Conservation (phyloP, 257 asterid genomes). For the Fraxinus anomala region DNA sequence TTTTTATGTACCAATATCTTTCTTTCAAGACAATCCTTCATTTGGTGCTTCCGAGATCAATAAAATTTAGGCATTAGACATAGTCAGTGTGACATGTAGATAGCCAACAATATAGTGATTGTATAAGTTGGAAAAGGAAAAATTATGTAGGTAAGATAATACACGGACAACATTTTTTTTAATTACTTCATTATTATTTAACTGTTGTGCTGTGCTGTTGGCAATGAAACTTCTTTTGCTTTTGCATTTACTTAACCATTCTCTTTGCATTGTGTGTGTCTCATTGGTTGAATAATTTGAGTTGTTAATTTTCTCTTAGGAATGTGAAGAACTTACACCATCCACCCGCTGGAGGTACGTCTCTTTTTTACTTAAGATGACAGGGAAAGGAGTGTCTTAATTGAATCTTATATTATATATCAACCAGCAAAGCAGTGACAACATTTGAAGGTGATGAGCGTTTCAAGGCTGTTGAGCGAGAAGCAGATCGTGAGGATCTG, state of each 20-base stretch:
- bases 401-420: constrained; percentile 25
- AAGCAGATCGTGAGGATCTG: constrained; percentile 92
- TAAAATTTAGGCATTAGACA: neutral
- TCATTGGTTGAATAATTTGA: constrained; percentile 24
- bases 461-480: constrained; percentile 93
- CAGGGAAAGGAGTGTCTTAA: constrained; percentile 17
- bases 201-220: constrained; percentile 4
- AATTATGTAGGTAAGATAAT: neutral
- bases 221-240: neutral
- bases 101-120: neutral
- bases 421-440: constrained; percentile 79
- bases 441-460: constrained; percentile 95
- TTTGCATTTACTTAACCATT: neutral
- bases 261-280: constrained; percentile 1
- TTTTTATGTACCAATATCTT: neutral
- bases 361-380: constrained; percentile 20
- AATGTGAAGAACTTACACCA: constrained; percentile 87
- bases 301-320: constrained; percentile 51
- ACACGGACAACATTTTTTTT: neutral
- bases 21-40: constrained; percentile 5
- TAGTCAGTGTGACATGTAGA: neutral
- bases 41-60: constrained; percentile 15
- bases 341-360: constrained; percentile 91
- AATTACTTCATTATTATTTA: neutral
- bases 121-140: neutral